phyloP scores from a whole-genome alignment of 176 grass and related monocot species.

The Phoenix dactylifera region DNA sequence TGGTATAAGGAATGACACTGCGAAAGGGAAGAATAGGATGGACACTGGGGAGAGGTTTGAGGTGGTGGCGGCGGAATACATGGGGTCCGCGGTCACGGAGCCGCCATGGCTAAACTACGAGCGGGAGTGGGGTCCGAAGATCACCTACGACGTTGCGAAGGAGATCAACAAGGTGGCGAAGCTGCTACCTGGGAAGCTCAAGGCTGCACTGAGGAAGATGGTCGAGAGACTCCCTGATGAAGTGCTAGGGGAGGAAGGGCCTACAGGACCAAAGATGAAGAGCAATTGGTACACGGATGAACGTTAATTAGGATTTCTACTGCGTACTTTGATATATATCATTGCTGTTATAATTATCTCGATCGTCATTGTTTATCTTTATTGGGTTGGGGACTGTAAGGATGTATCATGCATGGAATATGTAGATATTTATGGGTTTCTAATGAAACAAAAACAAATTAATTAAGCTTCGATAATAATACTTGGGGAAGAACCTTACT shows the following conservation, averaged over 20 bases:
- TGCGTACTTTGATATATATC: too few relatives aligned
- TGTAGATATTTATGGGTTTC: too few relatives aligned
- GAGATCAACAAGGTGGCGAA: slow-evolving; percentile 52
- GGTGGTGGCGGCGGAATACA: slow-evolving; percentile 64
- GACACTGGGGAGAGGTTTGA: slow-evolving; percentile 41
- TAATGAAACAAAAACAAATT: too few relatives aligned
- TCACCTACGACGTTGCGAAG: slow-evolving; percentile 53
- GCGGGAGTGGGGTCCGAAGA: slow-evolving; percentile 74
- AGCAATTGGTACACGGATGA: slow-evolving; percentile 66
- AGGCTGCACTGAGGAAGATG: slow-evolving; percentile 31
- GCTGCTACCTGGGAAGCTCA: slow-evolving; percentile 35
- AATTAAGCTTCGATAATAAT: too few relatives aligned
- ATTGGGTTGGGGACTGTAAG: too few relatives aligned
- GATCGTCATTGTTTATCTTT: too few relatives aligned
- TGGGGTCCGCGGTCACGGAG: slow-evolving; percentile 25
- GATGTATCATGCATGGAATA: too few relatives aligned
- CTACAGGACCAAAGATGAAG: slow-evolving; percentile 69
- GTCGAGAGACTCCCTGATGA: slow-evolving; percentile 36
- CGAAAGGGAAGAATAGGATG: slow-evolving; percentile 38
- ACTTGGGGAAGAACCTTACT: too few relatives aligned
- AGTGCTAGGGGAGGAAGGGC: slow-evolving; percentile 60
- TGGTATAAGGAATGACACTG: slow-evolving; percentile 76
- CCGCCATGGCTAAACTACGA: slow-evolving; percentile 61
- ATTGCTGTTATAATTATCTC: too few relatives aligned
- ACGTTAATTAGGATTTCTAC: too few relatives aligned